Base-by-base conservation (phyloP, 2,329 filamentous ascomycete species). In the Cercospora zeina region DNA sequence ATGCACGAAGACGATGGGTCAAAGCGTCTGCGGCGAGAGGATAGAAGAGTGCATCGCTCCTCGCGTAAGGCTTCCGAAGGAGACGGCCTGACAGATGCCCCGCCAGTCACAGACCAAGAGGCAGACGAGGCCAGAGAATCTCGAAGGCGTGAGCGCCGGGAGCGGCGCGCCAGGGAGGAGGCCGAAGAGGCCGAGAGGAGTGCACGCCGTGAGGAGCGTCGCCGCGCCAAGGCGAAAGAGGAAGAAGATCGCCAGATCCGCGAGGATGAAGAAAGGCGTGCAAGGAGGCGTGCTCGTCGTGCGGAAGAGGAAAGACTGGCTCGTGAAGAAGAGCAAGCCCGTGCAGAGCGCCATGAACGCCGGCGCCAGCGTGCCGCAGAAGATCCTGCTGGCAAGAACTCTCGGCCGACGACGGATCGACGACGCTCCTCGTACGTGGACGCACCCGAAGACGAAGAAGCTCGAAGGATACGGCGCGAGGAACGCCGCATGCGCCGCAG, bases 401-500 rank as follows among this genome's bases (percentile, higher is more conserved):
- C 63, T 21, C 68, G 70, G 42, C 69, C 71, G 2, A 69, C 63
- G 59, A 63, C 67, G 27, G 71, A 73, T 39, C 71, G 72, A 14
- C 62, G 72, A 34, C 67, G 71, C 11, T 70, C 71, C 5, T 67
- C 67, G 2, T 65, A 69, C 67, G 70, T 60, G 62, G 72, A 59
- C 62, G 67, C 51, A 65, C 16, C 30, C 27, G 70, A 71, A 21
- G 74, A 76, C 49, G 74, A 75, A 36, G 73, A 73, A 67, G 68
- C 71, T 24, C 72, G 74, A 37, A 68, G 72, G 9, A 68, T 74
- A 42, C 75, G 78, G 51, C 78, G 77, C 60, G 78, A 80, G 65
- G 78, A 80, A 54, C 77, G 78, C 31, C 76, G 76, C 37, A 66
- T 75, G 59, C 73, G 76, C 49, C 77, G 77, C 54, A 74, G 72